Evolutionary conservation across 306 rosid genomes (phyloP).

Genomic region (Pachyrhizus erosus): DNA sequence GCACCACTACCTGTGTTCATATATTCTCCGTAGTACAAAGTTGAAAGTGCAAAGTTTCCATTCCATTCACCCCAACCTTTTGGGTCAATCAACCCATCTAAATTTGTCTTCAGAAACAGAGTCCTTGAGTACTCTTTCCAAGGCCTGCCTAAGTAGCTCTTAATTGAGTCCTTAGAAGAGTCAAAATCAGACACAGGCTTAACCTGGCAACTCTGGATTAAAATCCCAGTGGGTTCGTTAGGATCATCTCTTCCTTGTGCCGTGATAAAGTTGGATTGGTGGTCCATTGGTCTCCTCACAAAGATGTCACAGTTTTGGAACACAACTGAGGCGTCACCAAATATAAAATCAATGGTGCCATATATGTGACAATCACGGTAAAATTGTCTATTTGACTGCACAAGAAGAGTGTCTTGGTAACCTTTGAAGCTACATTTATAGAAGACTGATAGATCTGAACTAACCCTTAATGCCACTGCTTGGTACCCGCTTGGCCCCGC

Average conservation of each 20-base stretch:
- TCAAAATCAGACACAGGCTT: neutral
- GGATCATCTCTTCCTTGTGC: conserved; percentile 4
- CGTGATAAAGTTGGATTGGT: neutral
- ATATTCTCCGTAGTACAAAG: too few relatives aligned
- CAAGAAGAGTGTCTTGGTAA: conserved; percentile 5
- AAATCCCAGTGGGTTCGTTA: conserved; percentile 4
- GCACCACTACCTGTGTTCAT: neutral
- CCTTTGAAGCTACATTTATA: neutral
- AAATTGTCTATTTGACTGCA: neutral
- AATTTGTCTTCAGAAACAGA: neutral
- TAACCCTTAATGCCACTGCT: neutral
- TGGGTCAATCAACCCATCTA: neutral
- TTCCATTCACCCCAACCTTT: conserved; percentile 10
- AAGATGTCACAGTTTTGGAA: neutral
- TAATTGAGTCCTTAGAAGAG: neutral
- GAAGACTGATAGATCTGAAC: neutral
- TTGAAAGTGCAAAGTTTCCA: neutral
- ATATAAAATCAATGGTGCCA: conserved; percentile 4
- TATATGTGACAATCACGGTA: neutral
- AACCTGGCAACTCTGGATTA: neutral
- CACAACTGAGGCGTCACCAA: neutral
- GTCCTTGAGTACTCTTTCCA: conserved; percentile 9
- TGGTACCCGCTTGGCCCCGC: neutral
- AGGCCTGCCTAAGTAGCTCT: neutral
- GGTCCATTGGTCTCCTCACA: neutral